Percentiles rank a stretch among this genome's conserved stretches.
Evolutionary conservation across 2,329 filamentous ascomycete genomes (phyloP).

Genomic region (Chaetomiaceae sp.): DNA sequence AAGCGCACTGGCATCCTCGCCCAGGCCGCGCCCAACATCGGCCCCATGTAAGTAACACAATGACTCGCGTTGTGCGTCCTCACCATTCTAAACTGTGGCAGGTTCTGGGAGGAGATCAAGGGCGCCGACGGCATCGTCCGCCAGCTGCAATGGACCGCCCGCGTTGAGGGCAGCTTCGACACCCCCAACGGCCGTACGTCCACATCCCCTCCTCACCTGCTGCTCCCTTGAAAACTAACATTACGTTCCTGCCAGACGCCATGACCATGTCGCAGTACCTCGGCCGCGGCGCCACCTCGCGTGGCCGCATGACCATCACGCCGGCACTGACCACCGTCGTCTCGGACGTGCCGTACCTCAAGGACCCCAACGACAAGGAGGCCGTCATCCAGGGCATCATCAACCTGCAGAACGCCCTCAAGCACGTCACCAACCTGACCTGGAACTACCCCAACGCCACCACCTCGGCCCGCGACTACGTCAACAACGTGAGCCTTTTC

Average conservation of each 20-base stretch:
- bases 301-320: constrained; percentile 53
- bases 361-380: constrained; percentile 48
- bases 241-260: constrained; percentile 13
- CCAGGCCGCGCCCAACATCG: constrained; percentile 60
- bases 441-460: constrained; percentile 43
- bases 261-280: constrained; percentile 39
- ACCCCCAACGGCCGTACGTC: constrained; percentile 22
- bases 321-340: constrained; percentile 49
- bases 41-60: constrained; percentile 41
- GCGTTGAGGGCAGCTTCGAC: constrained; percentile 52
- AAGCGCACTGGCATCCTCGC: constrained; percentile 54
- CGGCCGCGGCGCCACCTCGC: constrained; percentile 50
- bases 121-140: constrained; percentile 54
- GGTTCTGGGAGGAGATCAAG: constrained; percentile 51
- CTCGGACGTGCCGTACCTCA: constrained; percentile 49
- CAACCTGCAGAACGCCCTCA: constrained; percentile 46
- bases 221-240: background rate
- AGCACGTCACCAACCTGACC: constrained; percentile 42
- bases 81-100: constrained; percentile 7
- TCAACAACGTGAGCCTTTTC: constrained; percentile 33
- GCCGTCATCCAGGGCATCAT: constrained; percentile 53
- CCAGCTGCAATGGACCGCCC: constrained; percentile 60
- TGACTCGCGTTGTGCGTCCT: background rate
- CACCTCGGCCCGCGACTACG: constrained; percentile 45
- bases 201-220: background rate